Base-by-base conservation (phyloP, 1,284 basidiomycete genomes). In the Melampsora larici-populina region DNA sequence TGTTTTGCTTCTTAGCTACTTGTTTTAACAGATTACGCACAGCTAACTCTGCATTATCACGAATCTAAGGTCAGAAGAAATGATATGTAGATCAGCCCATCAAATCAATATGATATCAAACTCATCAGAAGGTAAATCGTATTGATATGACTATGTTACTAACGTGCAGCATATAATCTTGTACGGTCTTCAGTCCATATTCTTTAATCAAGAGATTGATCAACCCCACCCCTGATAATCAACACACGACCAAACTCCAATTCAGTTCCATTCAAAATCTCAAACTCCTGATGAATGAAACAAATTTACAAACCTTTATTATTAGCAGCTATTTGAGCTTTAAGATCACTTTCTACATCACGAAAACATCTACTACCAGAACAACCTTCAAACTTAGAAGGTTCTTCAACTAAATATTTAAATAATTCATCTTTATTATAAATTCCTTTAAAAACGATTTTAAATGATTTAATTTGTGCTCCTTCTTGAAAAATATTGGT, bases 241-340 rank as follows among this genome's bases (percentile, higher is more conserved):
- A n/a, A 58, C 31, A 26, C 5, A 43, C 24, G 21, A 48, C 17
- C 63, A 66, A 65, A 33, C 15, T 24, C 21, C 2, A 26, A 21
- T 11, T 73, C 24, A 21, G 26, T 21, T 31, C 46, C 66, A 26
- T 18, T 13, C n/a, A 49, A 51, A 24, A 73, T 33, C n/a, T 18
- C 21, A 62, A 62, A 62, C 1, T 15, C 17, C 18, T 18, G n/a
- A 64, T 13, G 51, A 55, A 26, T 55, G 6, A 0, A 17, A 21
- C 15, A 17, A 55, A 51, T 51, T 13, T 55, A 7, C 33, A 92
- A 89, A 18, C 94, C 95, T 86, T 97, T 97, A 84, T 96, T 89
- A 83, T 97, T 97, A 21, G 96, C 95, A 0, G 94, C 93, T 79
- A 98, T 92, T 90, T 97, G 94, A 72, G 95, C 94, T 84, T 95